Base-by-base conservation (phyloP, 2,329 filamentous ascomycete genomes). In the Xylaria digitata region DNA sequence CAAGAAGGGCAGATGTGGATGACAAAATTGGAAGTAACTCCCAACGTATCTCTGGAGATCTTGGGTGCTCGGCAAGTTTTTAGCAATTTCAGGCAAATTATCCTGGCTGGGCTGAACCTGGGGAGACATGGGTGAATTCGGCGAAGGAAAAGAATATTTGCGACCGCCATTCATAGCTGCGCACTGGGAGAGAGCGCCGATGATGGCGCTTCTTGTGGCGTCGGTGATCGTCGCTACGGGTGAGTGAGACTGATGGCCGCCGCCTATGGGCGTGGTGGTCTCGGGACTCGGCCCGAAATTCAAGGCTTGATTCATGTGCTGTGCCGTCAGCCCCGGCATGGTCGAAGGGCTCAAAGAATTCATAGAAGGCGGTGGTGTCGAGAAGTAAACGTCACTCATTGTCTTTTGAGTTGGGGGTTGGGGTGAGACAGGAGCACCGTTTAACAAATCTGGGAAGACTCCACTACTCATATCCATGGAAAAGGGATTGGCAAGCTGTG, bases 1-100 rank as follows among this genome's bases (percentile, higher is more conserved):
- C 68, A 97, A 83, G 79, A 98, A 97, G n/a, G 96, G 95, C 68
- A 97, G 81, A 78, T 98, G 95, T 23, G 95, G 95, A 76, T 97
- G 94, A 79, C 97, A 97, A 78, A 93, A 97, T 71, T 90, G 89
- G 75, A 98, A 89, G 80, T 97, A 98, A 66, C 94, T 91, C 71
- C 90, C 89, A 69, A 97, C 92, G 79, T 94, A 97, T 78, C 93
- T 91, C 79, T 96, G 94, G 69, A 98, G 88, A 77, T 97, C 93
- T 76, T 87, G 85, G 40, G 93, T 95, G 80, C 87, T 93, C 60
- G 95, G 94, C 65, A 97, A 85, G 71, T 82, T 86, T 73, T 82
- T 86, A 75, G 81, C 84, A 73, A 85, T 81, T 71, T 84, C 82
- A 73, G 82, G 78, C 69, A 81, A 77, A 85, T 84, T 77, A 83